These are phyloP conservation scores for Eucalyptus coolabah DNA, from an alignment of 345 rosid species.

Conservation along the genomic window DNA sequence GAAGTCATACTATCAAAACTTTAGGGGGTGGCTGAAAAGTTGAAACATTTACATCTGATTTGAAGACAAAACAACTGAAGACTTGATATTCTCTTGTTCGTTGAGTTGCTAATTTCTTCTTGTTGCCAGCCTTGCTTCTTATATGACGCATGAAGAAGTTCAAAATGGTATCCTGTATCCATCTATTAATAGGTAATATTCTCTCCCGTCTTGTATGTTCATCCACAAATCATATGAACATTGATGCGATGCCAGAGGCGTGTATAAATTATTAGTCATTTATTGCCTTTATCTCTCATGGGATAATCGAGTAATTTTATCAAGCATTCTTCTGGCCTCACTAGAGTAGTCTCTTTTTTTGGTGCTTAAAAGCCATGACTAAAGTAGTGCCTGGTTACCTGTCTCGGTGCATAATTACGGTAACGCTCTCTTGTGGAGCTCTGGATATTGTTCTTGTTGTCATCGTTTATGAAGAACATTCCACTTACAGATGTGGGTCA, in stretches of 20 bases:
- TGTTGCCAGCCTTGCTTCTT: slow-evolving; percentile 82
- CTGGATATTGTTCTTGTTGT: not conserved
- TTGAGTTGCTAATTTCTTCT: not conserved
- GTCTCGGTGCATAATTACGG: not conserved
- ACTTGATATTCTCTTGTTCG: not conserved
- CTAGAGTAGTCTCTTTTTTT: not conserved
- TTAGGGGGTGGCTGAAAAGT: not conserved
- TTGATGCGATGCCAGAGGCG: not conserved
- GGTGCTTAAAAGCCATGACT: not conserved
- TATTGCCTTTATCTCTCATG: not conserved
- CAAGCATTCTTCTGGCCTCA: not conserved
- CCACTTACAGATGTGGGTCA: not conserved
- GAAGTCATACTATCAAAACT: not conserved
- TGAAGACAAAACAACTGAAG: not conserved
- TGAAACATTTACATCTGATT: not conserved
- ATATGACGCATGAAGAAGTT: slow-evolving; percentile 83
- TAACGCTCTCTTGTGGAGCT: not conserved
- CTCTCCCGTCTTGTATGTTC: not conserved
- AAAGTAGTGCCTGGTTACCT: not conserved
- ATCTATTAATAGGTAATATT: slow-evolving; percentile 60
- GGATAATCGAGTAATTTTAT: not conserved
- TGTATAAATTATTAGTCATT: not conserved
- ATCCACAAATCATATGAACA: not conserved
- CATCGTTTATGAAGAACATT: not conserved
- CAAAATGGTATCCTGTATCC: slow-evolving; percentile 76